phyloP scores from a whole-genome alignment of 495 filamentous ascomycete species.

The Margaritispora aquatica region DNA sequence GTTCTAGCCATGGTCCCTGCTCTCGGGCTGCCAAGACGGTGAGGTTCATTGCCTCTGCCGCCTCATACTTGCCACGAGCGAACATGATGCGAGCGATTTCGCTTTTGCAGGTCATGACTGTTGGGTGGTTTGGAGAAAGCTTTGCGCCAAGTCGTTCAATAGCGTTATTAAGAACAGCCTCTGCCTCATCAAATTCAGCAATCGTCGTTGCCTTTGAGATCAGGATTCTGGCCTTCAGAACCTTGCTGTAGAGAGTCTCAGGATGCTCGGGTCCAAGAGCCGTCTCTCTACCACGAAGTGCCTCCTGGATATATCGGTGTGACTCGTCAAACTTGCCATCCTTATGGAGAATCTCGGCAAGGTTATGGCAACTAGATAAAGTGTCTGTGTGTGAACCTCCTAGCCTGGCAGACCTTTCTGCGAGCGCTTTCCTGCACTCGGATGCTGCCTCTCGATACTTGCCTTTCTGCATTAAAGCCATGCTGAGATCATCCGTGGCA shows the following conservation, averaged over 20 bases:
- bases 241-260: constrained; percentile 6
- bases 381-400: constrained; percentile 5
- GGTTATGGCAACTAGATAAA: constrained; percentile 5
- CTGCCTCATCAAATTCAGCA: constrained; percentile 5
- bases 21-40: constrained; percentile 1
- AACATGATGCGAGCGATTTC: constrained; percentile 6
- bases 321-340: constrained; percentile 11
- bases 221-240: constrained; percentile 2
- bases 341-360: constrained; percentile 1
- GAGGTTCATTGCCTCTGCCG: constrained; percentile 9
- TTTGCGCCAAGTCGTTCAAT: constrained; percentile 1
- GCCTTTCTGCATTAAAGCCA: constrained; percentile 8
- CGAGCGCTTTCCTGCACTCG: constrained; percentile 7
- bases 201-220: not conserved
- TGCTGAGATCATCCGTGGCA: constrained; percentile 5
- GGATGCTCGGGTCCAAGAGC: constrained; percentile 6
- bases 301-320: constrained; percentile 1
- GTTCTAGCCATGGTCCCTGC: constrained; percentile 7
- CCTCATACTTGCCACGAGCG: constrained; percentile 8
- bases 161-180: not conserved
- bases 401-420: not conserved
- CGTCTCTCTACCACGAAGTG: constrained; percentile 7
- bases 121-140: constrained; percentile 3
- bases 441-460: constrained; percentile 4
- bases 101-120: constrained; percentile 3